Evolutionary conservation across 495 filamentous ascomycete genomes (phyloP).

Genomic region (Clavariopsis aquatica): DNA sequence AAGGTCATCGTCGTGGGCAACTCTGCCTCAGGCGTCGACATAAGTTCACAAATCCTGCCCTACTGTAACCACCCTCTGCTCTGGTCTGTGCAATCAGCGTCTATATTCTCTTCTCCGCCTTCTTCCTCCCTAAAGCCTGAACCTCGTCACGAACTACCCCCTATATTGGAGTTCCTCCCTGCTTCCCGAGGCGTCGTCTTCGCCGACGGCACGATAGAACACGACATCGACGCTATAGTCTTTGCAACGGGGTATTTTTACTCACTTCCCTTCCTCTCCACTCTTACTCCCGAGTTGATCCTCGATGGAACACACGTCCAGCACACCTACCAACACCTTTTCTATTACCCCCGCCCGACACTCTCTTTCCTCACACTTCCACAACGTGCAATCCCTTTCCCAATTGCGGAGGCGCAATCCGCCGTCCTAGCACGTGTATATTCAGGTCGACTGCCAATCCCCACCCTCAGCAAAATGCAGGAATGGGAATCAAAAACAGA

Average conservation of each 20-base stretch:
- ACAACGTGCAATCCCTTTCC: conserved; percentile 82
- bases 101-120: no score
- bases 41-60: conserved; percentile 69
- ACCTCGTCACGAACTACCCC: conserved; percentile 59
- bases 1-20: conserved; percentile 78
- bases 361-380: conserved; percentile 75
- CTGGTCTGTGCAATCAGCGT: conserved; percentile 54
- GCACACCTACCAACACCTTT: conserved; percentile 74
- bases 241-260: conserved; percentile 79
- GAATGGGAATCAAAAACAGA: conserved; percentile 58
- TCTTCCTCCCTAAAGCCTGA: no score
- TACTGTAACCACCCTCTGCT: conserved; percentile 55
- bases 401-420: conserved; percentile 74
- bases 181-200: conserved; percentile 55
- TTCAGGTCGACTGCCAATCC: conserved; percentile 66
- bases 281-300: conserved; percentile 60
- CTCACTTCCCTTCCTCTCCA: conserved; percentile 67
- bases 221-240: conserved; percentile 64
- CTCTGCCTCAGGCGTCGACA: conserved; percentile 76
- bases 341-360: conserved; percentile 73
- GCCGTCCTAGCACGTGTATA: conserved; percentile 75
- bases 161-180: conserved; percentile 60
- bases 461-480: conserved; percentile 62
- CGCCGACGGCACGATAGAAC: conserved; percentile 56
- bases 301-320: conserved; percentile 67